Base-by-base conservation (phyloP, 78 protist genomes). In the Dictyostelium firmibasis region DNA sequence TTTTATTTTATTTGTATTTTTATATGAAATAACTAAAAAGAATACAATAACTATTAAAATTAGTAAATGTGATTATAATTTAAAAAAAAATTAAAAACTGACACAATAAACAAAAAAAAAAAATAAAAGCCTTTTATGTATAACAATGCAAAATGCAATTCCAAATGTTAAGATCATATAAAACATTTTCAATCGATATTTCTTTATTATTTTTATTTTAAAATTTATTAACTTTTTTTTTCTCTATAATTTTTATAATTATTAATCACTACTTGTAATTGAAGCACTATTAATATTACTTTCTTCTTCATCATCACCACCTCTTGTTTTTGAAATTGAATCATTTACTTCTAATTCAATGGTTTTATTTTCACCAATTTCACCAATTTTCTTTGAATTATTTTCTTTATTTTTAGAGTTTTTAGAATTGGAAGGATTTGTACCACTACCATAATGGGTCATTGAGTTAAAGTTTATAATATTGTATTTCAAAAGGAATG, bases 361-460 rank as follows among this genome's bases (percentile, higher is more conserved):
- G 7, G 31, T 25, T 64, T 64, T 64, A 25, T 33, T 50, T 50
- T 50, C 62, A n/a, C n/a, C n/a, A 50, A 50, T 3, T 16, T 50
- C 62, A 16, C 16, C 16, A 16, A 0, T 0, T 50, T 1, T 44
- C 13, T 44, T 44, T 4, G 53, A 44, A 44, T 44, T 44, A 7
- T 44, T 44, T 8, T 44, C 13, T 8, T 50, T 50, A 50, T 50
- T 50, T 50, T 50, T 50, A 50, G 62, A 50, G 14, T 50, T 50
- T 50, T 64, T 64, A 23, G 77, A 27, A 13, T 31, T 70, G 36
- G 82, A 76, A 31, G 25, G 53, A 76, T 76, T 76, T 31, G 82
- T 76, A 29, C 67, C 67, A 79, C 82, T 75, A 36, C 82, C 82
- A 75, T 35, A 75, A 35, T 35, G 25, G 1, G 84, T 79, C 13